These are phyloP conservation scores for Hippophae gyantsensis DNA, from an alignment of 306 rosid species.

Conservation along the genomic window DNA sequence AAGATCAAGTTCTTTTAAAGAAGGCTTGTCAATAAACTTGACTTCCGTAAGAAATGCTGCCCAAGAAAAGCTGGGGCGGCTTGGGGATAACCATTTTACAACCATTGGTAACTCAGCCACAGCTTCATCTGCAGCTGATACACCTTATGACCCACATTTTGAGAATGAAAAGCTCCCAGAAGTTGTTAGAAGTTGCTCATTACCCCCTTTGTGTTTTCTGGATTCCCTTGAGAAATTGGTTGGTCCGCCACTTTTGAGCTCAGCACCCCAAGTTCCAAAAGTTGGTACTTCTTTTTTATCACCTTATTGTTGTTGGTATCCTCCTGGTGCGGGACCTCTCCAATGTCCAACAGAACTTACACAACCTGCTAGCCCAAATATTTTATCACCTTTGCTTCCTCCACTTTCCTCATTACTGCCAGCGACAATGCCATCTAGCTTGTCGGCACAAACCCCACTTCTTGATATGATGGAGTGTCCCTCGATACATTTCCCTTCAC, in stretches of 20 bases:
- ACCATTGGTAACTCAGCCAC: slow-evolving; percentile 36
- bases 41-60: slow-evolving; percentile 52
- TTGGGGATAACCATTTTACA: slow-evolving; percentile 38
- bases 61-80: slow-evolving; percentile 65
- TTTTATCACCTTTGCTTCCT: slow-evolving; percentile 36
- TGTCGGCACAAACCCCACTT: slow-evolving; percentile 49
- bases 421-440: slow-evolving; percentile 35
- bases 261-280: slow-evolving; percentile 37
- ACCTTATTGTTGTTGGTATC: slow-evolving; percentile 92
- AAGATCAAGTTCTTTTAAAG: slow-evolving; percentile 81
- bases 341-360: slow-evolving; percentile 39
- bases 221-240: slow-evolving; percentile 49
- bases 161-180: slow-evolving; percentile 38
- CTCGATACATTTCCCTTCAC: slow-evolving; percentile 60
- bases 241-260: slow-evolving; percentile 32
- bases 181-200: slow-evolving; percentile 19
- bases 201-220: slow-evolving; percentile 42
- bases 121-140: slow-evolving; percentile 23
- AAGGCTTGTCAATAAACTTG: slow-evolving; percentile 55
- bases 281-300: slow-evolving; percentile 57
- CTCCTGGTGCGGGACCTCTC: slow-evolving; percentile 45
- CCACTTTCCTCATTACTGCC: slow-evolving; percentile 60
- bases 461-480: slow-evolving; percentile 37
- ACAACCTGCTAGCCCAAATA: slow-evolving; percentile 25
- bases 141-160: slow-evolving; percentile 22